A percentile compares a stretch with the other conserved stretches of the same genome.
phyloP scores from a whole-genome alignment of 768 basidiomycete species.

The Serendipita vermifera region DNA sequence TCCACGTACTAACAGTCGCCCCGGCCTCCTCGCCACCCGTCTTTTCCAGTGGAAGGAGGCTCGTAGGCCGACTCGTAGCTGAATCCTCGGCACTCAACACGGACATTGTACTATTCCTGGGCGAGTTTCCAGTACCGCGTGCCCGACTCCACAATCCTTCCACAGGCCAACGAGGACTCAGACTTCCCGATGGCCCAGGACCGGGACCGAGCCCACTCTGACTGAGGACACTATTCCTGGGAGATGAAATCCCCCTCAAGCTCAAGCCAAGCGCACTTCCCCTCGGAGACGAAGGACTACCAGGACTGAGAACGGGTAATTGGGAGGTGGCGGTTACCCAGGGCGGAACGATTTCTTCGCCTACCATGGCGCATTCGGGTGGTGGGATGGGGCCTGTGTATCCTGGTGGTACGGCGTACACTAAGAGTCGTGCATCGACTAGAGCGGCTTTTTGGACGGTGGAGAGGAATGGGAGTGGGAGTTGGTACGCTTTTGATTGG shows the following conservation, averaged over 20 bases:
- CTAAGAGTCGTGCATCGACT: neutral
- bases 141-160: neutral
- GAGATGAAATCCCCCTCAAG: too few relatives aligned
- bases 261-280: neutral
- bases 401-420: neutral
- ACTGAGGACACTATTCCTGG: too few relatives aligned
- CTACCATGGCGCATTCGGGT: neutral
- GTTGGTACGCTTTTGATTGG: neutral
- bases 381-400: neutral
- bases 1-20: neutral
- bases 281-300: neutral
- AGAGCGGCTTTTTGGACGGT: neutral
- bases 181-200: neutral
- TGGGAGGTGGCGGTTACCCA: neutral
- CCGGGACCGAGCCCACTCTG: neutral
- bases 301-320: too few relatives aligned
- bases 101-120: neutral
- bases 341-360: neutral
- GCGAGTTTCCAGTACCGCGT: neutral
- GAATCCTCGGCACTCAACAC: neutral
- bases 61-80: neutral
- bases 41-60: neutral
- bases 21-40: too few relatives aligned
- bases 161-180: neutral
- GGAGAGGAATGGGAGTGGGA: neutral